phyloP scores from a whole-genome alignment of 140 eudicot genomes.

The Artemisia princeps region DNA sequence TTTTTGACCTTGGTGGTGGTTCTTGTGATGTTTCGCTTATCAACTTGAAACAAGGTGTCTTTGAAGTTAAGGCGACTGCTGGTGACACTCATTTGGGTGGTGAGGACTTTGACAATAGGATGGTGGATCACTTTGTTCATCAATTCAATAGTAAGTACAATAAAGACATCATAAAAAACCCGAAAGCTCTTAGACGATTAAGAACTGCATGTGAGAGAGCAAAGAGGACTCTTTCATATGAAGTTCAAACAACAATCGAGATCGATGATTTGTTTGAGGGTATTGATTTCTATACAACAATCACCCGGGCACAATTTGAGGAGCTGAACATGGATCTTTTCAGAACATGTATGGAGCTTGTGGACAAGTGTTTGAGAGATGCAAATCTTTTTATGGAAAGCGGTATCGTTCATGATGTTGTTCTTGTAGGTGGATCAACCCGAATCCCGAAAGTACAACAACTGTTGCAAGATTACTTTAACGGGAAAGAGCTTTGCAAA shows the following conservation, averaged over 20 bases:
- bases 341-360: slow-evolving; percentile 26
- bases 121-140: slow-evolving; percentile 18
- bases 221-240: slow-evolving; percentile 19
- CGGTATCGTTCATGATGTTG: slow-evolving; percentile 29
- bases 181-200: slow-evolving; percentile 28
- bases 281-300: slow-evolving; percentile 21
- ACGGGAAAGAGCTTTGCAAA: slow-evolving; percentile 35
- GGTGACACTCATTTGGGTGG: slow-evolving; percentile 38
- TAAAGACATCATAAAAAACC: slow-evolving; percentile 25
- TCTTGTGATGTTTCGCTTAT: slow-evolving; percentile 28
- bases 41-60: slow-evolving; percentile 12
- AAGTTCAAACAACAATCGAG: slow-evolving; percentile 13
- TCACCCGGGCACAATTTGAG: slow-evolving; percentile 35
- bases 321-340: slow-evolving; percentile 38
- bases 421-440: slow-evolving; percentile 35
- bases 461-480: slow-evolving; percentile 30
- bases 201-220: slow-evolving; percentile 29
- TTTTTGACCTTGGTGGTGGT: slow-evolving; percentile 34
- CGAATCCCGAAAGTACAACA: slow-evolving; percentile 41
- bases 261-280: slow-evolving; percentile 28
- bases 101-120: slow-evolving; percentile 29
- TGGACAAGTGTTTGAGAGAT: slow-evolving; percentile 32
- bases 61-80: slow-evolving; percentile 24
- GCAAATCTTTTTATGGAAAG: slow-evolving; percentile 23
- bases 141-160: slow-evolving; percentile 26